A percentile compares a stretch with the other conserved stretches of the same genome.
Evolutionary conservation across 2,329 filamentous ascomycete species (phyloP).

Genomic region (Fusarium siculi): DNA sequence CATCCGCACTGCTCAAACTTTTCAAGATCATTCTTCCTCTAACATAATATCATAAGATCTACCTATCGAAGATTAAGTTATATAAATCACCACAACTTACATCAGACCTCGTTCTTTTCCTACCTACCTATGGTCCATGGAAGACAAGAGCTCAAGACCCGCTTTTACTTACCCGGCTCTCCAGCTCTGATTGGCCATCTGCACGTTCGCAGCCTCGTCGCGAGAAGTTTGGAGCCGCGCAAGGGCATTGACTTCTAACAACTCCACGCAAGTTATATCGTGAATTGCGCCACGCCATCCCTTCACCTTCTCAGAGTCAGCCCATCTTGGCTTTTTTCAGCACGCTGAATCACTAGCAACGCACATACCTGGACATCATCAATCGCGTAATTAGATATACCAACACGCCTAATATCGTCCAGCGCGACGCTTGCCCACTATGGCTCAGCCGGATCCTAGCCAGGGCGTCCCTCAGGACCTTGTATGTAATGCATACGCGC

Average conservation of each 20-base stretch:
- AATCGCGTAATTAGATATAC: conserved; percentile 35
- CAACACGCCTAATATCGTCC: conserved; percentile 17
- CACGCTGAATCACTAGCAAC: background rate
- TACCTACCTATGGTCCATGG: no score
- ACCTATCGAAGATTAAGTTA: background rate
- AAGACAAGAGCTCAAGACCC: conserved; percentile 19
- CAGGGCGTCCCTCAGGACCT: conserved; percentile 56
- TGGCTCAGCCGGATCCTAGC: conserved; percentile 57
- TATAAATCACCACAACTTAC: background rate
- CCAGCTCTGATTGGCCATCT: conserved; percentile 42
- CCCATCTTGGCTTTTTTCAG: background rate
- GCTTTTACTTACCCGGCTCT: conserved; percentile 11
- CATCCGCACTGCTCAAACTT: background rate
- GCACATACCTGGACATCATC: conserved; percentile 2
- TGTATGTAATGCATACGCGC: conserved; percentile 44
- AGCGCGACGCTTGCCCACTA: conserved; percentile 44
- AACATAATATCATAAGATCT: background rate
- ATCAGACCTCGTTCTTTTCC: background rate
- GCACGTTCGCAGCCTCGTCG: conserved; percentile 47
- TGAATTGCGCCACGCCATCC: conserved; percentile 40
- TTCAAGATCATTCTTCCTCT: background rate
- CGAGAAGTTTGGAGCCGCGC: conserved; percentile 53
- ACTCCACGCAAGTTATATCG: conserved; percentile 29
- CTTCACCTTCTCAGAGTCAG: conserved; percentile 16
- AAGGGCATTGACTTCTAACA: conserved; percentile 38